These are phyloP conservation scores for Ustulina deusta DNA, from an alignment of 2,329 filamentous ascomycete genomes.

Conservation along the genomic window DNA sequence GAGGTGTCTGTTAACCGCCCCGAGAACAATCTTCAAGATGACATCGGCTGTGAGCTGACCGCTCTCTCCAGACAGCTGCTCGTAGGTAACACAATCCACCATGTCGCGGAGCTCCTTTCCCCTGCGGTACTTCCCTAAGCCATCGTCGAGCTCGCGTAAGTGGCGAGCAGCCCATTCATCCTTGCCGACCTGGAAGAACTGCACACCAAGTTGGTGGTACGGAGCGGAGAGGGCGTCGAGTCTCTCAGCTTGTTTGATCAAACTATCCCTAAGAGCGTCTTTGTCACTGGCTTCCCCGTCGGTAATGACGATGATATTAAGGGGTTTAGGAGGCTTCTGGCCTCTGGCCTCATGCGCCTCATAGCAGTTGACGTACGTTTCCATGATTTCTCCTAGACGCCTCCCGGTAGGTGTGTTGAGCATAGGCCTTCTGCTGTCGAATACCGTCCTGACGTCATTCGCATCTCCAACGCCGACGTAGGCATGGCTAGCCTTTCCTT, in stretches of 20 bases:
- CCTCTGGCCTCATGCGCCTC: conserved; percentile 54
- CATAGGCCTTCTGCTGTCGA: conserved; percentile 72
- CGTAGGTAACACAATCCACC: conserved; percentile 77
- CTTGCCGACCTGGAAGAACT: conserved; percentile 94
- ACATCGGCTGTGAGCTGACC: conserved; percentile 29
- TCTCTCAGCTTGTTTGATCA: conserved; percentile 75
- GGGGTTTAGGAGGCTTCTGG: conserved; percentile 71
- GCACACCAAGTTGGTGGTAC: conserved; percentile 86
- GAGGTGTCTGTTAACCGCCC: conserved; percentile 76
- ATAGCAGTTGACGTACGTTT: conserved; percentile 74
- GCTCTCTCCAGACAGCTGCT: conserved; percentile 17
- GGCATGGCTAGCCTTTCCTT: conserved; percentile 58
- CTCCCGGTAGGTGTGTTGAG: conserved; percentile 81
- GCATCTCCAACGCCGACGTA: conserved; percentile 74
- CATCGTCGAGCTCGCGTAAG: conserved; percentile 80
- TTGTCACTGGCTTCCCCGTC: conserved; percentile 88
- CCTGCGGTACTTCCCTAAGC: conserved; percentile 13
- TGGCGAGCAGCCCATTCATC: conserved; percentile 74
- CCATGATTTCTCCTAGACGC: conserved; percentile 77
- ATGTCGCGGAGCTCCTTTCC: conserved; percentile 78
- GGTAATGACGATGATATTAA: conserved; percentile 94
- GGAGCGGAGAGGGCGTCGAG: conserved; percentile 78
- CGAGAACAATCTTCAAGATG: conserved; percentile 82
- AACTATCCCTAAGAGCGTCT: conserved; percentile 69
- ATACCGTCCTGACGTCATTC: conserved; percentile 73